Base-by-base conservation (phyloP, 495 filamentous ascomycete species). In the Talaromyces nanjingensis region DNA sequence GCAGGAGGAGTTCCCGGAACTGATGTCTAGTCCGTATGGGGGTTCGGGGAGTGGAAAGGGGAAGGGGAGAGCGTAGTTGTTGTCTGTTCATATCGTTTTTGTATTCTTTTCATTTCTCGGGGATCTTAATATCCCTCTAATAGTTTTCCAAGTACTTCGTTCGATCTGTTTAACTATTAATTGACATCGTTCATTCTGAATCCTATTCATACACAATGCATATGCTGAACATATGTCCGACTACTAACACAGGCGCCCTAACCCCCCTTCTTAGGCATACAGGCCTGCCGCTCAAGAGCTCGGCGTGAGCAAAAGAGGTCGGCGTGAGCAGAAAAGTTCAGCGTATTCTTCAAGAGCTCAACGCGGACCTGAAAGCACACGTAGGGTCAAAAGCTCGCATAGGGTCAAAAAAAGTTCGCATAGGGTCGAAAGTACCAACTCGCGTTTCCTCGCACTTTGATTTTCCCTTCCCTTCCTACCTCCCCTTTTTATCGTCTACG, bases 1-100 rank as follows among this genome's bases (percentile, higher is more conserved):
- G 53, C 77, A 75, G 31, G 84, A 87, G 31, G 85, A 85, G 63
- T 90, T 87, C 62, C 87, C 88, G 8, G 68, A 77, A 31, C 75
- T 88, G 20, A 74, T 77, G 66, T 24, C 72, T 67, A 63, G 75
- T 71, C 73, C 80, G 69, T 76, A 67, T 67, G 79, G 63, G 47
- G 14, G 34, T 29, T 20, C 37, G 9, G 74, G 59, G 16, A 74
- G 63, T 47, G 68, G 64, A 54, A 78, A 75, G 64, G 81, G 80
- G 70, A 73, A 74, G 64, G 67, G 77, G 72, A 72, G 81, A 74
- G 75, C 81, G 66, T 20, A 80, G 77, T 71, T 73, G 71, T 71
- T 58, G 14, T 33, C 16, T 59, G 14, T 37, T 20, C 5, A 8
- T 37, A 9, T 59, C 29, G 27, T 24, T 37, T 59, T 37, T 59